Evolutionary conservation across 1,284 basidiomycete genomes (phyloP).

Genomic region (Rhodotorula sp.): DNA sequence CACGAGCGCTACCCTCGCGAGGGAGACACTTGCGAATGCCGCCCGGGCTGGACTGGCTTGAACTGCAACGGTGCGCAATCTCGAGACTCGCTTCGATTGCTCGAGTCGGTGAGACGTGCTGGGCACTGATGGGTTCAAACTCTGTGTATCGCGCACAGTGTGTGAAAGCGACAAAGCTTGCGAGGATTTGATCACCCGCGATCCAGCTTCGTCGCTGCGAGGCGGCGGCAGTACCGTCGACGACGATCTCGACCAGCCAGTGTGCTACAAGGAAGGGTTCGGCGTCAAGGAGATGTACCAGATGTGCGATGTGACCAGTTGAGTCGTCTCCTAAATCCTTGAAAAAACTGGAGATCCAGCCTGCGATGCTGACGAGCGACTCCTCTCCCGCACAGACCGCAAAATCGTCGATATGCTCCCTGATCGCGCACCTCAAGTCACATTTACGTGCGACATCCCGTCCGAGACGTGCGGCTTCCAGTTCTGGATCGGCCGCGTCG

Average conservation of each 20-base stretch:
- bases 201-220: constrained; percentile 40
- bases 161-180: constrained; percentile 80
- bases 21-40: constrained; percentile 77
- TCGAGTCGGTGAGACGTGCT: no score
- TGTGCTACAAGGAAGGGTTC: constrained; percentile 87
- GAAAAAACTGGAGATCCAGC: neutral
- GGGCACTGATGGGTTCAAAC: no score
- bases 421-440: constrained; percentile 84
- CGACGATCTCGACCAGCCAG: constrained; percentile 66
- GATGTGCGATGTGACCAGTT: constrained; percentile 96
- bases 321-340: constrained; percentile 44
- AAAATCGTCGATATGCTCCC: constrained; percentile 88
- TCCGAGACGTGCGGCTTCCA: constrained; percentile 80
- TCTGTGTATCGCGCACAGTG: constrained; percentile 55
- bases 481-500: constrained; percentile 92
- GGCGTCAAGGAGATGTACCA: constrained; percentile 91
- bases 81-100: no score
- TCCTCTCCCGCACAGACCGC: constrained; percentile 58
- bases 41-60: constrained; percentile 89
- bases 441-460: constrained; percentile 72
- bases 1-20: constrained; percentile 74
- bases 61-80: constrained; percentile 81
- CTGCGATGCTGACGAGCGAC: neutral
- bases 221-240: constrained; percentile 52
- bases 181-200: constrained; percentile 64